Conservation (phyloP, 768 basidiomycete genomes). For the Dioszegia hungarica region DNA sequence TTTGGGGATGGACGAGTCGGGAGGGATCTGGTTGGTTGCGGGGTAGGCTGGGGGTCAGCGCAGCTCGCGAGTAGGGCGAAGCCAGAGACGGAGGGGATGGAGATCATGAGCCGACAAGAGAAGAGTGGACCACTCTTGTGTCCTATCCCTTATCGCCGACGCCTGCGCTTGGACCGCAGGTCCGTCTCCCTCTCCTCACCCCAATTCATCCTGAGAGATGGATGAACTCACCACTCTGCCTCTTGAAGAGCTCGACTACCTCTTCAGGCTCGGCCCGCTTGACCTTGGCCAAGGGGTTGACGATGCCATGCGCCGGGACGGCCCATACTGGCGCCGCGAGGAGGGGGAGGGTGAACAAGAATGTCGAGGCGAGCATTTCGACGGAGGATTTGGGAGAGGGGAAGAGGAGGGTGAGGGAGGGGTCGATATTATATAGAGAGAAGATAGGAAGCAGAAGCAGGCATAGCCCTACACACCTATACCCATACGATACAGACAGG, state of each 20-base stretch:
- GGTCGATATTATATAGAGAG: no score
- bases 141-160: neutral
- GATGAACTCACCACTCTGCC: slow-evolving; percentile 14
- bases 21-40: slow-evolving; percentile 50
- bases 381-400: neutral
- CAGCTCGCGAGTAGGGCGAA: slow-evolving; percentile 44
- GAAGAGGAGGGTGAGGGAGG: neutral
- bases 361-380: neutral
- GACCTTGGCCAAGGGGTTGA: neutral
- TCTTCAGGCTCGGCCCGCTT: slow-evolving; percentile 20
- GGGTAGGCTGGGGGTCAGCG: slow-evolving; percentile 56
- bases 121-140: no score
- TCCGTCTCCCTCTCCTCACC: neutral
- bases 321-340: neutral
- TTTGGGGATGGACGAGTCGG: slow-evolving; percentile 57
- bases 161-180: neutral
- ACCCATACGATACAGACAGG: no score
- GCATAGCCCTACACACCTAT: no score
- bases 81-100: neutral
- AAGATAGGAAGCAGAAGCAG: no score
- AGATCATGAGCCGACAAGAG: no score
- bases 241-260: slow-evolving; percentile 20
- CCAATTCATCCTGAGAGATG: neutral
- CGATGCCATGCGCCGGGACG: neutral
- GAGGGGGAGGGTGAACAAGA: neutral